Evolutionary conservation across 805 yeast species (phyloP), one percentile per base, ranked within the genome.

Genomic region (Jamesozyma piceae): DNA sequence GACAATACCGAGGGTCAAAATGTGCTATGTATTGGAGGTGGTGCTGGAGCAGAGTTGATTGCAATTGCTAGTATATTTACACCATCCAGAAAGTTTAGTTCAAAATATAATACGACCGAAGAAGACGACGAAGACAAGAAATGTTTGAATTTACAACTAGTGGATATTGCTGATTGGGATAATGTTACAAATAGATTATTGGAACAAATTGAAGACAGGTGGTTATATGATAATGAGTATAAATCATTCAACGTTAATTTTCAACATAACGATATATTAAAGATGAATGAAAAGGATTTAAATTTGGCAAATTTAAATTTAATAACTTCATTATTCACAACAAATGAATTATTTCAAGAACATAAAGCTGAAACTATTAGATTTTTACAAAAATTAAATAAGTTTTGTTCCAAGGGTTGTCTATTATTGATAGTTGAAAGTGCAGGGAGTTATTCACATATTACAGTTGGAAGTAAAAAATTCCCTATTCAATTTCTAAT

Each of bases 401-500:
- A 55, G 4, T 34, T 56, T 6, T 84, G 94, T 60, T 55, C 62
- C 29, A 43, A 59, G 1, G 92, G 89, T 0, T 63, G 85, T 14
- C 60, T 73, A 24, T 61, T 87, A 29, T 66, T 88, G 36, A 76
- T 87, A 20, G 75, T 85, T 2, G 96, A 87, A 54, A 81, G 92
- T 63, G 96, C 96, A 0, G 95, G 96, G 0, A 82, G 94, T 9
- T 87, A 80, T 61, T 84, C 95, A 1, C 80, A 85, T 52, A 82
- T 87, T 31, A 71, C 77, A 2, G 72, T 87, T 35, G 95, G 95
- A 3, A 61, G 75, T 26, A 86, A 82, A 58, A 74, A 68, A 49
- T 87, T 87, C 65, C 95, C 95, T 0, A 80, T 87, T 3, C 88
- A 85, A 49, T 85, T 82, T 52, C 67, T 87, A 32, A 68, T 88